Percentiles rank a stretch among this genome's conserved stretches.
Evolutionary conservation across 495 filamentous ascomycete genomes (phyloP).

Genomic region (Lasiosphaeria hispida): DNA sequence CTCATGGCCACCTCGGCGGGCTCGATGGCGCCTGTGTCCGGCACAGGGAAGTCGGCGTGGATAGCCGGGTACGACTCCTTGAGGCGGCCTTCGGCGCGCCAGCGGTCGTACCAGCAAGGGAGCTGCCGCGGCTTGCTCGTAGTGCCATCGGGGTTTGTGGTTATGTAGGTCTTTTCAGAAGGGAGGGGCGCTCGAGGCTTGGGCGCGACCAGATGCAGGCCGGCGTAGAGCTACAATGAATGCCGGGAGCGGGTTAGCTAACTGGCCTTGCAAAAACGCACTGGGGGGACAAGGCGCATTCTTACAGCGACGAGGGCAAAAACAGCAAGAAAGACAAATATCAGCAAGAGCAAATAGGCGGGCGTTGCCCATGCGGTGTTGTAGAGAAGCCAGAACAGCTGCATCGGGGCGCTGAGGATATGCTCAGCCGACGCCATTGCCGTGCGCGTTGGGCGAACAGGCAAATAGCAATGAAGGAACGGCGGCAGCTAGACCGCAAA

Average conservation of each 20-base stretch:
- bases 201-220: constrained; percentile 73
- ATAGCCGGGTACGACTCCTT: constrained; percentile 35
- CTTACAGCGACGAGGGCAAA: constrained; percentile 32
- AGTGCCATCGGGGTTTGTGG: constrained; percentile 63
- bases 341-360: constrained; percentile 28
- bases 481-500: constrained; percentile 15
- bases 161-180: constrained; percentile 87
- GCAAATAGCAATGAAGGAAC: neutral
- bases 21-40: constrained; percentile 41
- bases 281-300: neutral
- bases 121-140: constrained; percentile 59
- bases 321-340: constrained; percentile 24
- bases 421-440: constrained; percentile 15
- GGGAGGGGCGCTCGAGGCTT: constrained; percentile 67
- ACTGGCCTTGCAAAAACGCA: neutral
- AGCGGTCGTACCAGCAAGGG: constrained; percentile 80
- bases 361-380: constrained; percentile 28
- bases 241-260: neutral
- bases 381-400: constrained; percentile 29
- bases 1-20: constrained; percentile 60
- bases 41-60: constrained; percentile 31
- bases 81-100: constrained; percentile 53
- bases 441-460: neutral
- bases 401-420: constrained; percentile 16
- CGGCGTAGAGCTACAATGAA: constrained; percentile 52